A percentile compares a stretch with the other conserved stretches of the same genome.
Evolutionary conservation across 495 filamentous ascomycete genomes (phyloP).

Genomic region (Cryomyces minteri): DNA sequence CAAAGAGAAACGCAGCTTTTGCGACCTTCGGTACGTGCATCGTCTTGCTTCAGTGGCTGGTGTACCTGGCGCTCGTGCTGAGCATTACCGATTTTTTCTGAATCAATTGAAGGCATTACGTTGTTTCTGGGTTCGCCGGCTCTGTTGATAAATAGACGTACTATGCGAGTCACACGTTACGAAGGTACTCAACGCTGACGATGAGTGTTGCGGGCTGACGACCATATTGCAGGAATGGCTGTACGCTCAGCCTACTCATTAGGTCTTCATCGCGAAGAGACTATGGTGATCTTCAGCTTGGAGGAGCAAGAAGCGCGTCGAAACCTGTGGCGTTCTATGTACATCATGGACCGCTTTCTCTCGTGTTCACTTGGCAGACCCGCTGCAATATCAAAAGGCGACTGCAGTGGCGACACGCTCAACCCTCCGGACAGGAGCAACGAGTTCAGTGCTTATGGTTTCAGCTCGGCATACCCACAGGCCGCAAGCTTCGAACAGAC

Average conservation of each 20-base stretch:
- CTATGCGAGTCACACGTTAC: not conserved
- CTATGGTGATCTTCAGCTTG: conserved; percentile 29
- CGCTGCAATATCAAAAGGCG: conserved; percentile 40
- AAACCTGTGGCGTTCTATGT: conserved; percentile 42
- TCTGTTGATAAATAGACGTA: no score
- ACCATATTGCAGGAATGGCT: conserved; percentile 33
- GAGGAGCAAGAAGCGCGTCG: conserved; percentile 27
- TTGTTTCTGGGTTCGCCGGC: no score
- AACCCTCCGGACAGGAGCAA: conserved; percentile 21
- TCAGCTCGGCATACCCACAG: not conserved
- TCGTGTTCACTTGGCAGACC: conserved; percentile 39
- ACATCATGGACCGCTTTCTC: conserved; percentile 42
- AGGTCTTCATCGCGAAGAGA: conserved; percentile 43
- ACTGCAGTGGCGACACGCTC: conserved; percentile 33
- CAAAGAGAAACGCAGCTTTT: conserved; percentile 40
- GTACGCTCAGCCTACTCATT: conserved; percentile 39
- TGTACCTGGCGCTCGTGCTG: conserved; percentile 1
- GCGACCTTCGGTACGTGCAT: conserved; percentile 29
- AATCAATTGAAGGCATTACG: no score
- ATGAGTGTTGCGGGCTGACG: conserved; percentile 2
- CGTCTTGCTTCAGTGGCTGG: not conserved
- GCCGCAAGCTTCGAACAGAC: conserved; percentile 4
- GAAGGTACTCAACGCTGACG: not conserved
- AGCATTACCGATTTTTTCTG: not conserved
- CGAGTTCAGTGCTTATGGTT: conserved; percentile 17